These are phyloP conservation scores for Tricholoma saponaceum DNA, from an alignment of 768 basidiomycete genomes.

Conservation along the genomic window DNA sequence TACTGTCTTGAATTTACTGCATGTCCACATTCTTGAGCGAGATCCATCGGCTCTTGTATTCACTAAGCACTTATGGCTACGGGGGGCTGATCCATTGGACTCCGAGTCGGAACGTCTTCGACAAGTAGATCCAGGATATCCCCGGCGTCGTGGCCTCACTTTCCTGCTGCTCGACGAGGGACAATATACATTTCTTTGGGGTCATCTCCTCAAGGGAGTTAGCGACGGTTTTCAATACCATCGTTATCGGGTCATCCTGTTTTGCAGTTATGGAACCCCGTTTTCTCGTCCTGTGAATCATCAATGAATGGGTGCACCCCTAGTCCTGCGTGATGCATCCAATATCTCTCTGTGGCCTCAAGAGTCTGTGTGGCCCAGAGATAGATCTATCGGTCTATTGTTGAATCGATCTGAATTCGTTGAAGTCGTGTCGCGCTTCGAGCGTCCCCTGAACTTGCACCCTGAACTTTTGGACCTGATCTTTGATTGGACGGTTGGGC, in stretches of 20 bases:
- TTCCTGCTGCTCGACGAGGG: neutral
- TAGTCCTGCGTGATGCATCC: neutral
- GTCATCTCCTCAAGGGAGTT: neutral
- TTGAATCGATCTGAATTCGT: constrained; percentile 9
- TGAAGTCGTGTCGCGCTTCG: constrained; percentile 6
- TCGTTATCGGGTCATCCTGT: neutral
- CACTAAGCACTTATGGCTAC: neutral
- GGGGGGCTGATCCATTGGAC: too few species aligned
- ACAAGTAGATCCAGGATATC: neutral
- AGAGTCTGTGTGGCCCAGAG: neutral
- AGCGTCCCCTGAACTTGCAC: neutral
- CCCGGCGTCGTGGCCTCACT: neutral
- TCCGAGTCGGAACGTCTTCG: neutral
- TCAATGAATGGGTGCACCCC: neutral
- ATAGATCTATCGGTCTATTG: constrained; percentile 9
- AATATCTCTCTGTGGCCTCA: constrained; percentile 2
- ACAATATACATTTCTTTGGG: neutral
- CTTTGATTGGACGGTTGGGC: constrained; percentile 12
- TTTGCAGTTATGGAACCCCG: neutral
- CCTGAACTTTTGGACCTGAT: constrained; percentile 4
- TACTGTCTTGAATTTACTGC: neutral
- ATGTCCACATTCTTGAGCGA: neutral
- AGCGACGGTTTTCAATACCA: neutral
- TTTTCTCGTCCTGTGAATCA: neutral
- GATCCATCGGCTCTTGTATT: neutral